Percentiles rank a stretch among this genome's conserved stretches.
phyloP scores from a whole-genome alignment of 2,329 filamentous ascomycete species.

The Calonectria hongkongensis region DNA sequence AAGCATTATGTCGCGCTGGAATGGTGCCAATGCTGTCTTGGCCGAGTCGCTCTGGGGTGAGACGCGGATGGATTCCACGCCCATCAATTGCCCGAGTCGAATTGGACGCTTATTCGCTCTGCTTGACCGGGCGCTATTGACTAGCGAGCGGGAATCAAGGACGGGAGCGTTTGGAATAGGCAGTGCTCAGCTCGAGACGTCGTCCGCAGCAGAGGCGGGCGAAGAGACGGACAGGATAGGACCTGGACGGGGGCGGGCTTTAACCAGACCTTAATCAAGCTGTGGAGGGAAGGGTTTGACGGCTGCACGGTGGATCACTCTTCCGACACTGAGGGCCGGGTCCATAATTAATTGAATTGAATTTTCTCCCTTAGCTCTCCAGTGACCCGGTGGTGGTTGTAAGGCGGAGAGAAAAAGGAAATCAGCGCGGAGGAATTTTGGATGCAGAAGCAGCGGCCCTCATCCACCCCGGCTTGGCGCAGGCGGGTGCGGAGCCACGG shows the following conservation, averaged over 20 bases:
- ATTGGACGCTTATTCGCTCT: neutral
- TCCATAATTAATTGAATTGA: conserved; percentile 21
- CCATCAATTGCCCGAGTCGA: neutral
- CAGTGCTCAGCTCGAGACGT: conserved; percentile 1
- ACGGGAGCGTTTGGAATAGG: neutral
- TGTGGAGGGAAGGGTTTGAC: neutral
- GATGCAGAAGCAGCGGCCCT: neutral
- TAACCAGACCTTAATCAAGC: neutral
- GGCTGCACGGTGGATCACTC: conserved; percentile 20
- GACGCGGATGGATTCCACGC: conserved; percentile 7
- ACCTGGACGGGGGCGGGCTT: no score
- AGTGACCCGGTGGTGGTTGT: neutral
- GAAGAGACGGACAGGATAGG: neutral
- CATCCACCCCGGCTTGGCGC: conserved; percentile 14
- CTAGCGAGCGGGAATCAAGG: conserved; percentile 12
- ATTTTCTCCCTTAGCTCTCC: neutral
- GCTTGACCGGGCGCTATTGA: neutral
- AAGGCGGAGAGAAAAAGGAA: neutral
- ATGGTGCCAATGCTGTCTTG: neutral
- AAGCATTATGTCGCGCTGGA: neutral
- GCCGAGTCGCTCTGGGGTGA: neutral
- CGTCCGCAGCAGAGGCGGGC: conserved; percentile 11
- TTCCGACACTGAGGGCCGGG: conserved; percentile 16
- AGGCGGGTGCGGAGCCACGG: neutral
- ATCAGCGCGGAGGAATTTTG: neutral